Percentiles rank a stretch among this genome's conserved stretches.
Evolutionary conservation across 345 rosid genomes (phyloP).

Genomic region (Brassica carinata): DNA sequence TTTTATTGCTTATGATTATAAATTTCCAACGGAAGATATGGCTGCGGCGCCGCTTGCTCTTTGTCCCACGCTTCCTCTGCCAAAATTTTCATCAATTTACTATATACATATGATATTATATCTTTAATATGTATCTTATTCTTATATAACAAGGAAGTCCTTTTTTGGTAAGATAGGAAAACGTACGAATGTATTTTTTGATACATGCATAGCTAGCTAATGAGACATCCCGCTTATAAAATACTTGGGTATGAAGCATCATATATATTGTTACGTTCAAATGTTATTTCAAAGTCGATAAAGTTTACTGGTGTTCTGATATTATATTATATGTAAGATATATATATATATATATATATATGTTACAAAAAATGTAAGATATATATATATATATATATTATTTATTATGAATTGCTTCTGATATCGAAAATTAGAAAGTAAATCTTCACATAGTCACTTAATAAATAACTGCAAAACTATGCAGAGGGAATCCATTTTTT

Average conservation of each 20-base stretch:
- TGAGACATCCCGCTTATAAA: neutral
- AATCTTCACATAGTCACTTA: neutral
- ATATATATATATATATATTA: too few relatives aligned
- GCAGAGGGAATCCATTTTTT: too few relatives aligned
- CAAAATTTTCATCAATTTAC: neutral
- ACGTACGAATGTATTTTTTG: neutral
- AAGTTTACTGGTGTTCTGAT: too few relatives aligned
- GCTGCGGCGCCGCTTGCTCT: conserved; percentile 37
- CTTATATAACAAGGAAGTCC: too few relatives aligned
- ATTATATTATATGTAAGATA: too few relatives aligned
- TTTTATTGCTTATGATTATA: neutral
- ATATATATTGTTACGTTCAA: neutral
- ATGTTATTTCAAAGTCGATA: neutral
- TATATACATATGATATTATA: too few relatives aligned
- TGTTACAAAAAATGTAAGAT: too few relatives aligned
- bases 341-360: too few relatives aligned
- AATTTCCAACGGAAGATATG: conserved; percentile 24
- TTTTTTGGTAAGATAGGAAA: neutral
- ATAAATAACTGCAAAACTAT: neutral
- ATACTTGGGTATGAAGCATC: neutral
- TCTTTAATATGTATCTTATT: neutral
- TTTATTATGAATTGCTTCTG: neutral
- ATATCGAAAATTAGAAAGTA: neutral
- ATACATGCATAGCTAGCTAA: neutral
- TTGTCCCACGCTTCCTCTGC: conserved; percentile 17